Evolutionary conservation across 1,139 yeast species (phyloP).

Genomic region (Maudiozyma humilis): DNA sequence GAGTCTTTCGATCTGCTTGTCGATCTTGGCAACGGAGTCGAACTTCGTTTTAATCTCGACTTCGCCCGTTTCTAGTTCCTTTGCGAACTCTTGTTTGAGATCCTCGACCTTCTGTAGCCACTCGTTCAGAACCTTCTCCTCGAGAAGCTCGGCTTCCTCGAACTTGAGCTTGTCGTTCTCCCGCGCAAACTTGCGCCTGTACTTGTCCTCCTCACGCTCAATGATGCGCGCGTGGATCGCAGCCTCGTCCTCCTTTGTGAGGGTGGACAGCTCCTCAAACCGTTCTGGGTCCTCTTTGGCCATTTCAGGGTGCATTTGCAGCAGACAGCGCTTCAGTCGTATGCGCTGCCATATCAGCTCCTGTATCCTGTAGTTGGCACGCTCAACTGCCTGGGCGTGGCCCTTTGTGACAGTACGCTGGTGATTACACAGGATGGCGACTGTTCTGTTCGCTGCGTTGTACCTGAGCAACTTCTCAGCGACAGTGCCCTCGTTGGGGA

Average conservation of each 20-base stretch:
- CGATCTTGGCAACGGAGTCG: constrained; percentile 62
- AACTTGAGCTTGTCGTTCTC: constrained; percentile 68
- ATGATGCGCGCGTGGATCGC: constrained; percentile 48
- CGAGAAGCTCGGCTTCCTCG: constrained; percentile 47
- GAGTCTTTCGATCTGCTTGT: constrained; percentile 61
- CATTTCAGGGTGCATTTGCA: constrained; percentile 52
- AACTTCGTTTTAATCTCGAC: constrained; percentile 45
- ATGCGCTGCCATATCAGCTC: constrained; percentile 82
- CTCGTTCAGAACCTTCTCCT: constrained; percentile 50
- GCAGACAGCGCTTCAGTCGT: constrained; percentile 61
- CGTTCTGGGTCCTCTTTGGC: constrained; percentile 46
- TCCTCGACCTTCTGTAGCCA: constrained; percentile 54
- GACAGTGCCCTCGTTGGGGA: constrained; percentile 75
- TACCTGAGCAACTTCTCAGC: constrained; percentile 80
- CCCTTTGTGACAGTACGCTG: constrained; percentile 85
- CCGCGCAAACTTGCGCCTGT: constrained; percentile 54
- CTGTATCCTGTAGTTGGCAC: constrained; percentile 63
- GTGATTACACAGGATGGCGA: constrained; percentile 94
- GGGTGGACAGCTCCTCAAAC: constrained; percentile 64
- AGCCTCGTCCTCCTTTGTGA: constrained; percentile 55
- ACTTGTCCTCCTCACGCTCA: constrained; percentile 55
- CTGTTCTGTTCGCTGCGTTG: constrained; percentile 92
- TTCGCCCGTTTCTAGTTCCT: constrained; percentile 55
- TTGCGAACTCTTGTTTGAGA: constrained; percentile 42
- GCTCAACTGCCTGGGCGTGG: constrained; percentile 73